Percentiles rank a stretch among this genome's conserved stretches.
Evolutionary conservation across 179 eudicot genomes (phyloP).

Genomic region (Beta macrorhiza): DNA sequence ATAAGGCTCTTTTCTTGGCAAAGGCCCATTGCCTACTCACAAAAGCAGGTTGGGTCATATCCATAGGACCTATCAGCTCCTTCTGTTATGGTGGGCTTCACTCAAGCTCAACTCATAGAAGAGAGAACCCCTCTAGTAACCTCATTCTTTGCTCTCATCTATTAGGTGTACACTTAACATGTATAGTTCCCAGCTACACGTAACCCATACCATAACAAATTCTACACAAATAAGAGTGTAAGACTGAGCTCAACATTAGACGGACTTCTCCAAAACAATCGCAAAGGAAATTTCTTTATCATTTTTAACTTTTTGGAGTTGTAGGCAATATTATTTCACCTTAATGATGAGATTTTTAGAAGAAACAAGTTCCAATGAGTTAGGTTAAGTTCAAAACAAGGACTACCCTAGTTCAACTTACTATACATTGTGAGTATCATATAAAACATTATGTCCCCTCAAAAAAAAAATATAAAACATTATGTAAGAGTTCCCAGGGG

Average conservation of each 20-base stretch:
- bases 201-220: not conserved
- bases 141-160: not conserved
- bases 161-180: not conserved
- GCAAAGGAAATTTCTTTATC: not conserved
- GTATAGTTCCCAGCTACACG: not conserved
- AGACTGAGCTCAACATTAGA: not conserved
- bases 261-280: not conserved
- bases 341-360: too few relatives aligned
- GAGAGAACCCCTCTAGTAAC: not conserved
- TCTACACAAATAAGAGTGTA: not conserved
- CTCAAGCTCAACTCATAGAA: not conserved
- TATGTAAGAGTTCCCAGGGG: too few relatives aligned
- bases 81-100: not conserved
- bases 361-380: too few relatives aligned
- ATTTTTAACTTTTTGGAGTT: not conserved
- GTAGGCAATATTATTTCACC: too few relatives aligned
- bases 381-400: too few relatives aligned
- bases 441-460: too few relatives aligned
- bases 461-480: too few relatives aligned
- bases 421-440: too few relatives aligned
- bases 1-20: not conserved
- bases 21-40: not conserved
- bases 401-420: too few relatives aligned
- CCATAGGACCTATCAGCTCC: not conserved
- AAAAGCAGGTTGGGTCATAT: not conserved